Base-by-base conservation (phyloP, 371 early-diverging fungal species). In the Synchytrium microbalum region DNA sequence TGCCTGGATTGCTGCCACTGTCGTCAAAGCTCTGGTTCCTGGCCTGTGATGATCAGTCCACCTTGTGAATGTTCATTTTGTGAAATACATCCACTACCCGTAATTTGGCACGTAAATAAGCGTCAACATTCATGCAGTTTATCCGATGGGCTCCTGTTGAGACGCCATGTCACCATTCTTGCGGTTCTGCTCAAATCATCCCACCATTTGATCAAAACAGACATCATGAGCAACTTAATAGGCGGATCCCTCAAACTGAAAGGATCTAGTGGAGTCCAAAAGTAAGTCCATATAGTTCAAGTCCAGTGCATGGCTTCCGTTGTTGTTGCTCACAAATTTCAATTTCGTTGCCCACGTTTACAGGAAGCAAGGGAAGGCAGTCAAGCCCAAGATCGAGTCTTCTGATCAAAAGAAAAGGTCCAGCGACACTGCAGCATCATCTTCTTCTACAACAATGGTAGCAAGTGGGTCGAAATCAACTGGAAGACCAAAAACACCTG, bases 401-500 rank as follows among this genome's bases (percentile, higher is more conserved):
- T 5, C 46, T 10, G 46, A 38, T 19, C 5, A 38, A 19, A 19
- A 38, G 46, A 38, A 38, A 19, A 38, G 46, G 46, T 38, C 46
- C 19, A 10, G 10, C 46, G 10, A 5, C 46, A 10, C 46, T 38
- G 19, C 10, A 10, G 46, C 46, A 19, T 38, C 46, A 10, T 38
- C 46, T 10, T 38, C 46, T 19, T 10, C 46, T 5, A 5, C 46
- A 38, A 19, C 46, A 10, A 19, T 19, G 19, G 19, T 19, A 38
- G 5, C 46, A 38, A 10, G 10, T 5, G 46, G 10, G 19, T 10
- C 46, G 19, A 38, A 38, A 19, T 19, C 46, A 5, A 19, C 10
- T 1, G 64, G 19, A 2, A 63, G 51, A 16, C 2, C 26, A 25
- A 63, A 68, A 58, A 84, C 85, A 2, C 75, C 72, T 1, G 84